A percentile compares a stretch with the other conserved stretches of the same genome.
These are phyloP conservation scores for Taphrina wiesneri DNA, from an alignment of 1,139 yeast genomes.

Conservation along the genomic window DNA sequence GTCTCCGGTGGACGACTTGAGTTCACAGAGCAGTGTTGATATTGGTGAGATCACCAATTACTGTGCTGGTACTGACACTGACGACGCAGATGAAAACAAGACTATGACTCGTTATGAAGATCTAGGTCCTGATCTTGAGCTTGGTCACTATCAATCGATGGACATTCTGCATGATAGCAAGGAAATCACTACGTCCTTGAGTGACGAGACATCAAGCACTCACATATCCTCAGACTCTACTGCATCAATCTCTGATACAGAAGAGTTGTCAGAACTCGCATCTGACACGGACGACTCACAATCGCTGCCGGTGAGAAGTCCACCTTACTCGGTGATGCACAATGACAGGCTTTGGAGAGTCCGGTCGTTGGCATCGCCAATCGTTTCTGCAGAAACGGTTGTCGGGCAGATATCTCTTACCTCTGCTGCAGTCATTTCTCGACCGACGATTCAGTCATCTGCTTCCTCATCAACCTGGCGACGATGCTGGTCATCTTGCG, in stretches of 20 bases:
- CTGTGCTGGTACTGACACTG: neutral
- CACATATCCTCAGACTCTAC: neutral
- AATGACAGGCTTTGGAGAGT: neutral
- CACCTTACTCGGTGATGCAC: neutral
- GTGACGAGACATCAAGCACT: neutral
- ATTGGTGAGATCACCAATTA: neutral
- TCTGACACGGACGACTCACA: neutral
- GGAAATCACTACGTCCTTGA: neutral
- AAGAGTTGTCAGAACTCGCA: neutral
- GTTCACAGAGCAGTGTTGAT: neutral
- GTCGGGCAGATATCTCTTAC: neutral
- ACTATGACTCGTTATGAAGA: conserved; percentile 3
- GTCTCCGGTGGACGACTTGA: neutral
- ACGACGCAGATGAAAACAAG: neutral
- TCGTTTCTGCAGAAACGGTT: neutral
- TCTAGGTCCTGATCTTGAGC: neutral
- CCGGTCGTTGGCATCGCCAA: neutral
- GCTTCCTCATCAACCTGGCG: neutral
- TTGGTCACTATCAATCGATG: neutral
- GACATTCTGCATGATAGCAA: neutral
- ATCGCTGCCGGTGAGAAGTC: neutral
- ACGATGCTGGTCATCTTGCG: neutral
- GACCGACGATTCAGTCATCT: neutral
- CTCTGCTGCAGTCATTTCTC: neutral
- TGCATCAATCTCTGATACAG: neutral